phyloP scores from a whole-genome alignment of 768 basidiomycete genomes.

The Piloderma croceum region DNA sequence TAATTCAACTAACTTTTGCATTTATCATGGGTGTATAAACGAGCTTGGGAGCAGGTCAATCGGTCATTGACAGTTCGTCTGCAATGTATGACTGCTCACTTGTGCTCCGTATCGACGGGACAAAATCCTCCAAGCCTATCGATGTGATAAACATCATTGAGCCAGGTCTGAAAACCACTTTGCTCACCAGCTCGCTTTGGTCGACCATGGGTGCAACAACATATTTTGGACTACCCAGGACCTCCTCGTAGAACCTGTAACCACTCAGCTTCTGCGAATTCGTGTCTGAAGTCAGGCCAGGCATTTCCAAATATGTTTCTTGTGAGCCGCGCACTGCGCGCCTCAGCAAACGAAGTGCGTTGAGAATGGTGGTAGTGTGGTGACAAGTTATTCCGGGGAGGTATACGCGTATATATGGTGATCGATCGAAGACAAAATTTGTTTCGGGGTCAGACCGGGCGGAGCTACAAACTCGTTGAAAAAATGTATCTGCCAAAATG shows the following conservation, averaged over 20 bases:
- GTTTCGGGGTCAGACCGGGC: too few species aligned
- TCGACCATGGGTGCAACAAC: conserved; percentile 99
- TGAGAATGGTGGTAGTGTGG: too few species aligned
- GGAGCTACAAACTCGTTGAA: too few species aligned
- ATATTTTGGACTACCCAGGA: conserved; percentile 80
- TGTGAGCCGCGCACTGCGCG: too few species aligned
- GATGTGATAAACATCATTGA: background rate
- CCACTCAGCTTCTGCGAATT: conserved; percentile 48
- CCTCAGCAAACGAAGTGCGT: too few species aligned
- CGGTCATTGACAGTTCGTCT: conserved; percentile 10
- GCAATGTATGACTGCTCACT: conserved; percentile 33
- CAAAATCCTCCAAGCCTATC: conserved; percentile 83
- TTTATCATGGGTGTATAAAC: conserved; percentile 99
- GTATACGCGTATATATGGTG: too few species aligned
- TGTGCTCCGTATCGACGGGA: conserved; percentile 80
- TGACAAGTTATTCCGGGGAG: too few species aligned
- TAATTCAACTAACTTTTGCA: conserved; percentile 53
- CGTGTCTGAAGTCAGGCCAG: too few species aligned
- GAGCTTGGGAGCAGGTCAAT: conserved; percentile 40
- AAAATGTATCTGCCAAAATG: too few species aligned
- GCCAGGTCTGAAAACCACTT: background rate
- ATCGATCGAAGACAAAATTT: too few species aligned
- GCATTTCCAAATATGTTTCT: too few species aligned
- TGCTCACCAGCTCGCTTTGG: conserved; percentile 86
- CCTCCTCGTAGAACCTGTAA: conserved; percentile 76